Percentiles rank a stretch among this genome's conserved stretches.
Evolutionary conservation across 83 land plant species (phyloP).

Genomic region (Picea abies): DNA sequence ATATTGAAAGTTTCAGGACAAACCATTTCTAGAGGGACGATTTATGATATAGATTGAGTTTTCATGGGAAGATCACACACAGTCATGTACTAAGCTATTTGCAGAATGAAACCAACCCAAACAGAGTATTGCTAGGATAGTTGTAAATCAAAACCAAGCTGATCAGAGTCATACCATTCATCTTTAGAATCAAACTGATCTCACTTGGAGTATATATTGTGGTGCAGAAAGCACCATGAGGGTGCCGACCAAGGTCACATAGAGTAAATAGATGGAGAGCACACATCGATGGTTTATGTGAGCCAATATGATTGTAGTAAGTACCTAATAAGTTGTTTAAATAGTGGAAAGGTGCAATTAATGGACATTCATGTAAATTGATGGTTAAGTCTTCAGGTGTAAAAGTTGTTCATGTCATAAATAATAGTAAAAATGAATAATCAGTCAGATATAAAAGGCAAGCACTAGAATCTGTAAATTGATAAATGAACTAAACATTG

Average conservation of each 20-base stretch:
- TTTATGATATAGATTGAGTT: background rate
- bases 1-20: background rate
- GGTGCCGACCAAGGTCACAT: background rate
- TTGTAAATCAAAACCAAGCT: background rate
- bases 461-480: no score
- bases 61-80: background rate
- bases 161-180: background rate
- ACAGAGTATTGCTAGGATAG: background rate
- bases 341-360: no score
- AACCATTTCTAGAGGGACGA: background rate
- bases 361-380: no score
- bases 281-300: no score
- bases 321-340: no score
- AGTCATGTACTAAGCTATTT: background rate
- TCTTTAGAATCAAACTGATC: background rate
- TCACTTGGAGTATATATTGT: background rate
- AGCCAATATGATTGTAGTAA: no score
- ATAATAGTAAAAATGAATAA: no score
- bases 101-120: background rate
- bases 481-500: no score
- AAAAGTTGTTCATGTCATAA: no score
- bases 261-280: background rate
- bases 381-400: no score
- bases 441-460: no score
- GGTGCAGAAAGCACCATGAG: background rate